These are phyloP conservation scores for Rhizophora mangle DNA, from an alignment of 345 rosid species.

Conservation along the genomic window DNA sequence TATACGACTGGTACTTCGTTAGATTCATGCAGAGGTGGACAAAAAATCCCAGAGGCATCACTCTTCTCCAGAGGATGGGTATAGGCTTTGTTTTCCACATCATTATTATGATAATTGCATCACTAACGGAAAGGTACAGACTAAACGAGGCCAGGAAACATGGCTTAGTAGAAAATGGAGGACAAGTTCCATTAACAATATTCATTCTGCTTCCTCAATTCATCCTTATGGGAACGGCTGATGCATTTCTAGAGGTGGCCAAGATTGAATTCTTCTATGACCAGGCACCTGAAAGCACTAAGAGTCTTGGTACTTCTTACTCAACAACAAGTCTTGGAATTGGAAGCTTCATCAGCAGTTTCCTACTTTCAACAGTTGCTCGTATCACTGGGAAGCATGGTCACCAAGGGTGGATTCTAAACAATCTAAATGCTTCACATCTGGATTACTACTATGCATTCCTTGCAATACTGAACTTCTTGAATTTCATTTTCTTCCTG, in stretches of 20 bases:
- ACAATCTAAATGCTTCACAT: slow-evolving; percentile 73
- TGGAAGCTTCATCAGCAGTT: slow-evolving; percentile 72
- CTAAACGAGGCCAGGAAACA: slow-evolving; percentile 50
- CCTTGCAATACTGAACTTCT: slow-evolving; percentile 49
- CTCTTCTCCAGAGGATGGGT: slow-evolving; percentile 76
- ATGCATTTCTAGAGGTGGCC: slow-evolving; percentile 70
- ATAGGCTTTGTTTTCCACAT: slow-evolving; percentile 57
- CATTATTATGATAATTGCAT: slow-evolving; percentile 56
- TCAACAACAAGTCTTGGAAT: slow-evolving; percentile 46
- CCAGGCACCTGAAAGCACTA: slow-evolving; percentile 89
- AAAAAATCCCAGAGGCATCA: slow-evolving; percentile 68
- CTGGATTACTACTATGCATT: slow-evolving; percentile 71
- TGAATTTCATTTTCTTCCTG: slow-evolving; percentile 64
- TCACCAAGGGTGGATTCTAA: slow-evolving; percentile 62
- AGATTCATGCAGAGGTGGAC: slow-evolving; percentile 38
- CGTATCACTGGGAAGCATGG: slow-evolving; percentile 47
- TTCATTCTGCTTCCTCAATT: slow-evolving; percentile 77
- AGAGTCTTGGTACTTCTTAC: slow-evolving; percentile 84
- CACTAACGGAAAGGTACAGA: slow-evolving; percentile 46
- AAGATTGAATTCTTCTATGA: slow-evolving; percentile 88
- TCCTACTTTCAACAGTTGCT: slow-evolving; percentile 57
- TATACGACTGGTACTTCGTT: slow-evolving; percentile 60
- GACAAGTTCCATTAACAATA: slow-evolving; percentile 50
- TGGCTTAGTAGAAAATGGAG: slow-evolving; percentile 49
- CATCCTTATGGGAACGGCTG: slow-evolving; percentile 73